A percentile compares a stretch with the other conserved stretches of the same genome.
Evolutionary conservation across 148 eudicot genomes (phyloP).

Genomic region (Spergularia bocconei): DNA sequence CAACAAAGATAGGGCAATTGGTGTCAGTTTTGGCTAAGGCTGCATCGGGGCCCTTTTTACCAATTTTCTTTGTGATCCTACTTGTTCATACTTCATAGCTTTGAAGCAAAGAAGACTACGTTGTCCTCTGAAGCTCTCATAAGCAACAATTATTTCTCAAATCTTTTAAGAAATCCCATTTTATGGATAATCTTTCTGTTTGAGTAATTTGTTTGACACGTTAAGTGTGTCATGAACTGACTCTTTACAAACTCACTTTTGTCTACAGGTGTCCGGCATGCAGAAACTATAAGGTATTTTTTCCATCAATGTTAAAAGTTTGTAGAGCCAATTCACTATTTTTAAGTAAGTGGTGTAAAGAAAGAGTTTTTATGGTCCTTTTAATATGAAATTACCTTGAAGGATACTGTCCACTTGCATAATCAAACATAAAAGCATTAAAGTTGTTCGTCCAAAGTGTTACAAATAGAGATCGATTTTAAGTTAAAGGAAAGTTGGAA

Average conservation of each 20-base stretch:
- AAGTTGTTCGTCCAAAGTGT: too few relatives aligned
- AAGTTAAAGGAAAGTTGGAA: neutral
- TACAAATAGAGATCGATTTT: neutral
- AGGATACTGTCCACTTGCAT: too few relatives aligned
- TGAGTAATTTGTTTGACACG: neutral
- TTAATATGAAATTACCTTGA: too few relatives aligned
- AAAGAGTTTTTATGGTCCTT: too few relatives aligned
- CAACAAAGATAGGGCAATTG: neutral
- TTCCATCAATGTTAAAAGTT: too few relatives aligned
- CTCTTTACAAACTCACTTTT: conserved; percentile 26
- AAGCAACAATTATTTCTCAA: neutral
- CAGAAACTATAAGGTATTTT: conserved; percentile 82
- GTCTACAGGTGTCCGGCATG: conserved; percentile 94
- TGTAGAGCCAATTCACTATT: too few relatives aligned
- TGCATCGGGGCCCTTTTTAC: neutral
- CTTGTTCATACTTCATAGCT: neutral
- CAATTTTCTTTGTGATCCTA: neutral
- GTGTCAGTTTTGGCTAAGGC: neutral
- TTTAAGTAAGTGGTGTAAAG: too few relatives aligned
- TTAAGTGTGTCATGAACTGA: conserved; percentile 3
- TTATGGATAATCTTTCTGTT: neutral
- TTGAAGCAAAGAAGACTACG: neutral
- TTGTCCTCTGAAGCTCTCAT: neutral
- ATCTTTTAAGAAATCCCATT: neutral
- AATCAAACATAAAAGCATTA: too few relatives aligned